These are phyloP conservation scores for Thelonectria olida DNA, from an alignment of 2,329 filamentous ascomycete genomes.

Conservation along the genomic window DNA sequence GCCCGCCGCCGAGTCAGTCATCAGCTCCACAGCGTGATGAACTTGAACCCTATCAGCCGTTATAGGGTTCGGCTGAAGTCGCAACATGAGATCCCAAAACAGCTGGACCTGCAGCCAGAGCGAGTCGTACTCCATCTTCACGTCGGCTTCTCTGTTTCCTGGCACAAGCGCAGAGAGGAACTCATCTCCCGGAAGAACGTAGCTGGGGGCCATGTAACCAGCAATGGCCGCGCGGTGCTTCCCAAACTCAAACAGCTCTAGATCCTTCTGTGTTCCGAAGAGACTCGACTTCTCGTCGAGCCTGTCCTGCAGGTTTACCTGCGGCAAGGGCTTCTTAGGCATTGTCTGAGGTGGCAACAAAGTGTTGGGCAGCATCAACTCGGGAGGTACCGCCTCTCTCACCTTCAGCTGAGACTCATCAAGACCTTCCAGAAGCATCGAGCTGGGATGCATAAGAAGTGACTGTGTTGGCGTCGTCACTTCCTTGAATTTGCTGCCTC, in stretches of 20 bases:
- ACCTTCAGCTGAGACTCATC: too few relatives aligned
- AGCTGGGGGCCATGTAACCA: background rate
- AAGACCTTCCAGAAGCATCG: too few relatives aligned
- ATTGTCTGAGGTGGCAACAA: background rate
- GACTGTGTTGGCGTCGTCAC: too few relatives aligned
- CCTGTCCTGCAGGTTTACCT: background rate
- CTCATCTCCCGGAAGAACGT: background rate
- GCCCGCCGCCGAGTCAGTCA: background rate
- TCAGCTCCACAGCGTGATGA: background rate
- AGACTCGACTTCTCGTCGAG: background rate
- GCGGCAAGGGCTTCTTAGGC: too few relatives aligned
- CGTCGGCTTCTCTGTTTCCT: background rate
- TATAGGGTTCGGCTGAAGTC: conserved; percentile 29
- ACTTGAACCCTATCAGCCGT: background rate
- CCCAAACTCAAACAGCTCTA: background rate
- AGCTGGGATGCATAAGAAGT: too few relatives aligned
- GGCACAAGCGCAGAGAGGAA: background rate
- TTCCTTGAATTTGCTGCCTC: too few relatives aligned
- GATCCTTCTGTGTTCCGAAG: background rate
- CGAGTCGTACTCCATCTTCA: conserved; percentile 4
- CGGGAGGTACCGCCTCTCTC: too few relatives aligned
- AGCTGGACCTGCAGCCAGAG: conserved; percentile 25
- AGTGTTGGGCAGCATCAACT: too few relatives aligned
- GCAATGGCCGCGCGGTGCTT: background rate
- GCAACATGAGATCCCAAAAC: conserved; percentile 28